These are phyloP conservation scores for Beauveria bassiana DNA, from an alignment of 2,329 filamentous ascomycete genomes.

Conservation along the genomic window DNA sequence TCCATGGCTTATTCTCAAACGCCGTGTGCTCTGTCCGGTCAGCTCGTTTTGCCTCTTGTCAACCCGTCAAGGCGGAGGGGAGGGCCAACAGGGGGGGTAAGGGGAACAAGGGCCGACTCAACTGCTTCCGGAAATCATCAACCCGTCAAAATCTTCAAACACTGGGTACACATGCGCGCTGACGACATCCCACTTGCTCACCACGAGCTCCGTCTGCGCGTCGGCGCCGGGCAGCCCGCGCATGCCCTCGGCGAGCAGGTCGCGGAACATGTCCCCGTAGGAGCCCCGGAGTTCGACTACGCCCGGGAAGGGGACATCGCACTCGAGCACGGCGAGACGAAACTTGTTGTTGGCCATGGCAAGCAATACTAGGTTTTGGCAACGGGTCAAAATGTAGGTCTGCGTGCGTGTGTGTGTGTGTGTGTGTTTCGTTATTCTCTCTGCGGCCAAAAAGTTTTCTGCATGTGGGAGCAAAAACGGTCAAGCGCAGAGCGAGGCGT, in stretches of 20 bases:
- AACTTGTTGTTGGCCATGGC: slow-evolving; percentile 14
- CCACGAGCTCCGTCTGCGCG: slow-evolving; percentile 16
- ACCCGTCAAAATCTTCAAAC: slow-evolving; percentile 21
- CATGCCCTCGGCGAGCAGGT: slow-evolving; percentile 21
- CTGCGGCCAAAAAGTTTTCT: neutral
- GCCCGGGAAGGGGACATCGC: slow-evolving; percentile 24
- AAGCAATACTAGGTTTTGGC: neutral
- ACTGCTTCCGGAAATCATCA: slow-evolving; percentile 29
- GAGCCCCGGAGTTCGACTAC: slow-evolving; percentile 20
- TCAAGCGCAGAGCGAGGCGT: too few species aligned
- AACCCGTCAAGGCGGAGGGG: too few species aligned
- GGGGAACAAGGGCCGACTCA: slow-evolving; percentile 9
- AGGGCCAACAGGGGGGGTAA: too few species aligned
- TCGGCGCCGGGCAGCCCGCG: slow-evolving; percentile 16
- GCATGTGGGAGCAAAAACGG: too few species aligned
- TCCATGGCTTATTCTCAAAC: slow-evolving; percentile 37
- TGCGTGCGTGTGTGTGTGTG: neutral
- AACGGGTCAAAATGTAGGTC: neutral
- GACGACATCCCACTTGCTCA: slow-evolving; percentile 25
- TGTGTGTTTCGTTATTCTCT: neutral
- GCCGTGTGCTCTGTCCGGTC: slow-evolving; percentile 27
- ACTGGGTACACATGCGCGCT: slow-evolving; percentile 20
- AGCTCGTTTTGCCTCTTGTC: neutral
- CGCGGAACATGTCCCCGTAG: slow-evolving; percentile 25
- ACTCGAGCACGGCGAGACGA: slow-evolving; percentile 21